These are phyloP conservation scores for Blastomyces gilchristii DNA, from an alignment of 2,329 filamentous ascomycete species.

Conservation along the genomic window DNA sequence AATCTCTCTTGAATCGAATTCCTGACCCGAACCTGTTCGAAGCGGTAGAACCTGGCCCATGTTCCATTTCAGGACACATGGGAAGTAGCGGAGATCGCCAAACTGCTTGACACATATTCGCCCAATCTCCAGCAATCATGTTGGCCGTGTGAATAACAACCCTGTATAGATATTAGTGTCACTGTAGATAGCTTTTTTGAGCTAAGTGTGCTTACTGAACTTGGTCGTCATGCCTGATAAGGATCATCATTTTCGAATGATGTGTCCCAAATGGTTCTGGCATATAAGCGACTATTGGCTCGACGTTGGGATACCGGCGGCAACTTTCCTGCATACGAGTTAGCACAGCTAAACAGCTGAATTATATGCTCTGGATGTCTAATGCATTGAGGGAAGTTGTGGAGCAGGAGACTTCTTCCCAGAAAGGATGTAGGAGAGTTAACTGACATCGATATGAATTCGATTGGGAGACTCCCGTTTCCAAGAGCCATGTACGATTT, in stretches of 20 bases:
- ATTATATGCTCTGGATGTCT: neutral
- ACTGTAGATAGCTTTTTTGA: too few relatives aligned
- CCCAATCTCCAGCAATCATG: slow-evolving; percentile 81
- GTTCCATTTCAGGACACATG: slow-evolving; percentile 21
- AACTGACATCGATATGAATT: slow-evolving; percentile 46
- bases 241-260: slow-evolving; percentile 76
- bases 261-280: slow-evolving; percentile 80
- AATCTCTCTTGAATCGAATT: slow-evolving; percentile 60
- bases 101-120: slow-evolving; percentile 73
- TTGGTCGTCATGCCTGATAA: slow-evolving; percentile 64
- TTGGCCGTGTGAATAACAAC: slow-evolving; percentile 83
- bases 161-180: slow-evolving; percentile 20
- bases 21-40: slow-evolving; percentile 47
- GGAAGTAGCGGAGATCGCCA: slow-evolving; percentile 69
- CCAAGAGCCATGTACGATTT: slow-evolving; percentile 56
- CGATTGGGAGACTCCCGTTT: slow-evolving; percentile 55
- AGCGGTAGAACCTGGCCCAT: neutral
- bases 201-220: slow-evolving; percentile 45
- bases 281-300: slow-evolving; percentile 64
- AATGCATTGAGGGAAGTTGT: neutral
- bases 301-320: slow-evolving; percentile 53
- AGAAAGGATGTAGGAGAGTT: neutral
- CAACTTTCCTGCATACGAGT: slow-evolving; percentile 46
- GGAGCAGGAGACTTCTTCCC: neutral
- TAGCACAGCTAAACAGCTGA: neutral